Evolutionary conservation across 129 eudicot species (phyloP).

Genomic region (Gnaphalium uliginosum): DNA sequence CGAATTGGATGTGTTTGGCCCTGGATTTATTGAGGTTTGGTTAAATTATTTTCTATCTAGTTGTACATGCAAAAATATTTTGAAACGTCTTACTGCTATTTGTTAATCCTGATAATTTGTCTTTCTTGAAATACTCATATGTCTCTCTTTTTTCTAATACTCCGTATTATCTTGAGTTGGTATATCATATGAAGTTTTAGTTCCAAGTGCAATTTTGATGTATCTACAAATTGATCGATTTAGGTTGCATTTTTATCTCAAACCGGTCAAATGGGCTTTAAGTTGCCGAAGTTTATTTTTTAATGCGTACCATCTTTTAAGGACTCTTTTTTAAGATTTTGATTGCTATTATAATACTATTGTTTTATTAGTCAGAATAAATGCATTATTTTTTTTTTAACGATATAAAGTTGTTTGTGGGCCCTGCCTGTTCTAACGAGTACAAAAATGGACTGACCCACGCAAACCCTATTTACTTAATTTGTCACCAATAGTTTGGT

Average conservation of each 20-base stretch:
- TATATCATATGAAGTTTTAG: not conserved
- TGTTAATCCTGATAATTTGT: not conserved
- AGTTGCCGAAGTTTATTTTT: not conserved
- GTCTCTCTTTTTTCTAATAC: too few relatives aligned
- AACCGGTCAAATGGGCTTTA: not conserved
- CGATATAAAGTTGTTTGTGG: too few relatives aligned
- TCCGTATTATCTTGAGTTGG: constrained; percentile 1
- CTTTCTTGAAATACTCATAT: not conserved
- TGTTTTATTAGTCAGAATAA: not conserved
- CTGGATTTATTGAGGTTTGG: constrained; percentile 86
- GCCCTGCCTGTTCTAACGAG: not conserved
- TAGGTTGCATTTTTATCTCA: not conserved
- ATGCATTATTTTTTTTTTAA: too few relatives aligned
- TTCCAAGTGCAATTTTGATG: not conserved
- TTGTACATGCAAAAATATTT: constrained; percentile 15
- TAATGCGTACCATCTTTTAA: not conserved
- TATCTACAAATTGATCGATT: not conserved
- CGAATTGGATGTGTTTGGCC: constrained; percentile 59
- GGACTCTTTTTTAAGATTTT: not conserved
- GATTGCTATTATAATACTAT: not conserved
- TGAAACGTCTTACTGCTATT: not conserved
- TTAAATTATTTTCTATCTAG: constrained; percentile 4
- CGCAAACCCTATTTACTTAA: too few relatives aligned
- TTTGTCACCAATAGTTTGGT: too few relatives aligned
- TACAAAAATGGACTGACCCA: not conserved